phyloP scores from a whole-genome alignment of 257 asterid species.

The Ballota nigra region DNA sequence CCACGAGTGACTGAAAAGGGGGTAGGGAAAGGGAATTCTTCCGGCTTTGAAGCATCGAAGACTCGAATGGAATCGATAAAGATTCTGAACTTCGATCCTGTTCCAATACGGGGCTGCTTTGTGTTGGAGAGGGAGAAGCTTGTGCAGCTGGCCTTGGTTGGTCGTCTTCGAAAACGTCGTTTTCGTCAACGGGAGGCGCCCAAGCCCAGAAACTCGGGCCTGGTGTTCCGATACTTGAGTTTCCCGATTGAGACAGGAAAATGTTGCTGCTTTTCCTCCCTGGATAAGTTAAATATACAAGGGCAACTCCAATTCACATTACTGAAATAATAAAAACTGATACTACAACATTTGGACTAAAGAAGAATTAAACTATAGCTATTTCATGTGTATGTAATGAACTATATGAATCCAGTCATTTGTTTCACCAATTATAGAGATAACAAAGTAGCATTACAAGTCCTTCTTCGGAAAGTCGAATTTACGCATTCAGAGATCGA shows the following conservation, averaged over 20 bases:
- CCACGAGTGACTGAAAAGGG: constrained; percentile 66
- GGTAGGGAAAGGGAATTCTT: constrained; percentile 46
- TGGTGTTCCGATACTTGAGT: constrained; percentile 49
- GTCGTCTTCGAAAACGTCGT: constrained; percentile 16
- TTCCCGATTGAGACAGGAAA: constrained; percentile 34
- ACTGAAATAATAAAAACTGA: neutral
- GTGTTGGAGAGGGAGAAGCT: constrained; percentile 41
- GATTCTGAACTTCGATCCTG: constrained; percentile 51
- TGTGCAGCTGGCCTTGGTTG: constrained; percentile 37
- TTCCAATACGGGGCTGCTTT: constrained; percentile 55
- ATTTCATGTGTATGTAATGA: neutral
- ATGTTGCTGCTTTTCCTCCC: constrained; percentile 39
- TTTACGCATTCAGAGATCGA: neutral
- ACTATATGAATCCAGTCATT: neutral
- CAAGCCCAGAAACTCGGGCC: constrained; percentile 97
- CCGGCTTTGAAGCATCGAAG: constrained; percentile 41
- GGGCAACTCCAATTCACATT: neutral
- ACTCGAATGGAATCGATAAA: constrained; percentile 74
- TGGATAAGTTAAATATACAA: constrained; percentile 32
- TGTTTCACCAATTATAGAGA: neutral
- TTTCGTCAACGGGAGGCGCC: constrained; percentile 61
- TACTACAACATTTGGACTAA: neutral
- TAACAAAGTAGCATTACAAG: neutral
- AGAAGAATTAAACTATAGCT: neutral
- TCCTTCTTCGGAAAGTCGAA: neutral